Evolutionary conservation across 1,284 basidiomycete genomes (phyloP).

Genomic region (Ustilago cynodontis): DNA sequence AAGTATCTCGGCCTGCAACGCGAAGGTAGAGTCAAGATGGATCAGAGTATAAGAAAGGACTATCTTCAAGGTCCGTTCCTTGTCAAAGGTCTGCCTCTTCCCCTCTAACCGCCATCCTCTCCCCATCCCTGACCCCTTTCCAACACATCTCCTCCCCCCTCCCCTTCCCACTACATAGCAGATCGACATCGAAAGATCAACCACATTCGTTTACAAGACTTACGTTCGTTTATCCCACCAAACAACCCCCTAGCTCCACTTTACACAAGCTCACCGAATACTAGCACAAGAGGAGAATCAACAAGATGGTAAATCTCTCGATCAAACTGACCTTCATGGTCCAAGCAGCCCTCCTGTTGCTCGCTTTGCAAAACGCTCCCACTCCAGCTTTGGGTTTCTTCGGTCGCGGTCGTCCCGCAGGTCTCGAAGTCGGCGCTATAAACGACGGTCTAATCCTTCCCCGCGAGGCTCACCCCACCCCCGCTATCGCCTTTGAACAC

Average conservation of each 20-base stretch:
- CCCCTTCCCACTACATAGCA: neutral
- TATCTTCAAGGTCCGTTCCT: neutral
- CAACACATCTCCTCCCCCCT: neutral
- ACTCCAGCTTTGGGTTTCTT: conserved; percentile 26
- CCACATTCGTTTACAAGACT: conserved; percentile 20
- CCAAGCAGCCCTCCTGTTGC: conserved; percentile 37
- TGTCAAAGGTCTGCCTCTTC: conserved; percentile 5
- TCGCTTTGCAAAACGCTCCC: conserved; percentile 28
- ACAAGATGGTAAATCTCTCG: conserved; percentile 31
- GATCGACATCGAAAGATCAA: conserved; percentile 7
- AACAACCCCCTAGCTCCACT: neutral
- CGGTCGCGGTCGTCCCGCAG: conserved; percentile 13
- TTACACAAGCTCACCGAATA: neutral
- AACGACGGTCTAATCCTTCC: conserved; percentile 11
- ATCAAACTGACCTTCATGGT: conserved; percentile 33
- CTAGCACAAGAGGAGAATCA: neutral
- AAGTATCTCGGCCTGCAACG: neutral
- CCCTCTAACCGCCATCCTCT: conserved; percentile 15
- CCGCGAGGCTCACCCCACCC: conserved; percentile 2
- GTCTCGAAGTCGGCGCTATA: neutral
- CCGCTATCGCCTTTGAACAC: conserved; percentile 19
- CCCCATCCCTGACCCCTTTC: neutral
- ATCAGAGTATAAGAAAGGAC: conserved; percentile 27
- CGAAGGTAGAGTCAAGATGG: neutral
- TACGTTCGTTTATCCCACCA: conserved; percentile 18